phyloP scores from a whole-genome alignment of 2,329 filamentous ascomycete species.

The Xylariomycetidae sp. region DNA sequence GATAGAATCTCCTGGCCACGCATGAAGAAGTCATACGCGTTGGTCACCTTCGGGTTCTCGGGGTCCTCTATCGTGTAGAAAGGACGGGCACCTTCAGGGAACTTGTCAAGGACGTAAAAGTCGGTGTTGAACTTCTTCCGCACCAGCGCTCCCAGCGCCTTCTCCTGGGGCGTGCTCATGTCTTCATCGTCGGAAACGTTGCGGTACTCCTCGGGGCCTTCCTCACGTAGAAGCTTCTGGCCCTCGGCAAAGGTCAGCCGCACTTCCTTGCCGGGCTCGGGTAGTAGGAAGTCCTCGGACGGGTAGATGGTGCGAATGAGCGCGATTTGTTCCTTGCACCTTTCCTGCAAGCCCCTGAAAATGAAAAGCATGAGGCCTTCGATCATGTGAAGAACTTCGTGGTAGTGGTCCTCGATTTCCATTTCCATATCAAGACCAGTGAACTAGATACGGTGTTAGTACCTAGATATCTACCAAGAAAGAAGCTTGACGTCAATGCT shows the following conservation, averaged over 20 bases:
- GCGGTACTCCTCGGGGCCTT: constrained; percentile 61
- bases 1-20: constrained; percentile 90
- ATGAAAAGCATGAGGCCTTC: constrained; percentile 74
- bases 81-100: constrained; percentile 80
- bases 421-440: constrained; percentile 87
- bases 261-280: constrained; percentile 68
- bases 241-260: constrained; percentile 74
- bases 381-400: constrained; percentile 67
- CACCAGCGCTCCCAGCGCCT: constrained; percentile 82
- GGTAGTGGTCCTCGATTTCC: constrained; percentile 76
- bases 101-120: constrained; percentile 97
- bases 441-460: constrained; percentile 46
- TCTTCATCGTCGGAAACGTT: constrained; percentile 75
- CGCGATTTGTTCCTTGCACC: constrained; percentile 68
- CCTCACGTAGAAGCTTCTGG: constrained; percentile 70
- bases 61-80: constrained; percentile 79
- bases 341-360: constrained; percentile 66
- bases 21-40: constrained; percentile 70
- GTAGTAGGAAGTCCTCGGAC: constrained; percentile 73
- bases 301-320: constrained; percentile 68
- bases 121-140: constrained; percentile 88
- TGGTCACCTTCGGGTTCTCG: constrained; percentile 51
- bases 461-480: background rate
- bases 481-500: constrained; percentile 6
- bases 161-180: constrained; percentile 76